Evolutionary conservation across 345 rosid species (phyloP).

Genomic region (Cardamine chenopodiifolia): DNA sequence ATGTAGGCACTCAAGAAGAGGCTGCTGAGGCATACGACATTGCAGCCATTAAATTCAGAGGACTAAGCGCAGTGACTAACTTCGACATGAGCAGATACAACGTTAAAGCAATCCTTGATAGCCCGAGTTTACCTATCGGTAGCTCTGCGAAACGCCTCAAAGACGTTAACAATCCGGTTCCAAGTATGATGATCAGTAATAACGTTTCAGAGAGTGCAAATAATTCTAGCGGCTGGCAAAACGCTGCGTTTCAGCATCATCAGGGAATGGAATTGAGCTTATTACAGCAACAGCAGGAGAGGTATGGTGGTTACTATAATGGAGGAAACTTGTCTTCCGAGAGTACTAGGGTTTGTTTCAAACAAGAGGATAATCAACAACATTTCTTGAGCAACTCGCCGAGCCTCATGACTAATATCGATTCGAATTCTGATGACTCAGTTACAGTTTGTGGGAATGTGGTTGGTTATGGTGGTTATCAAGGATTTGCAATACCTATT

Average conservation of each 20-base stretch:
- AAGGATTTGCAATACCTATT: conserved; percentile 48
- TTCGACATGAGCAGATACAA: conserved; percentile 90
- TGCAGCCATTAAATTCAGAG: conserved; percentile 93
- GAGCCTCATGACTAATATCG: conserved; percentile 46
- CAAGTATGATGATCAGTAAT: conserved; percentile 19
- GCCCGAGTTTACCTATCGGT: conserved; percentile 75
- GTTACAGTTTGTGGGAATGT: conserved; percentile 49
- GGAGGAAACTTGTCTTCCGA: conserved; percentile 29
- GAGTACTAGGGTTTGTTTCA: conserved; percentile 56
- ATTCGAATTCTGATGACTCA: conserved; percentile 51
- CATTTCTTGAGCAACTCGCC: conserved; percentile 51
- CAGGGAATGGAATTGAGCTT: conserved; percentile 44
- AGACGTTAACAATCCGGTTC: conserved; percentile 22
- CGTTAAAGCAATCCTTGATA: conserved; percentile 81
- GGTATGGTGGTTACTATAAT: conserved; percentile 40
- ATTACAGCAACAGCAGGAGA: conserved; percentile 49
- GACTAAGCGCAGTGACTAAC: conserved; percentile 94
- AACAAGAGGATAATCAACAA: conserved; percentile 63
- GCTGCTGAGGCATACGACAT: conserved; percentile 99
- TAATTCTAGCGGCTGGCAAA: conserved; percentile 44
- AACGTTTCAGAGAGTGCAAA: conserved; percentile 28
- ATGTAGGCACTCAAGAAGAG: conserved; percentile 86
- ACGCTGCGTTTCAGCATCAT: conserved; percentile 51
- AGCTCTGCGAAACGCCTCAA: conserved; percentile 68
- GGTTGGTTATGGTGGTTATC: conserved; percentile 41